phyloP scores from a whole-genome alignment of 1,284 basidiomycete species.

The Volvariella volvacea region DNA sequence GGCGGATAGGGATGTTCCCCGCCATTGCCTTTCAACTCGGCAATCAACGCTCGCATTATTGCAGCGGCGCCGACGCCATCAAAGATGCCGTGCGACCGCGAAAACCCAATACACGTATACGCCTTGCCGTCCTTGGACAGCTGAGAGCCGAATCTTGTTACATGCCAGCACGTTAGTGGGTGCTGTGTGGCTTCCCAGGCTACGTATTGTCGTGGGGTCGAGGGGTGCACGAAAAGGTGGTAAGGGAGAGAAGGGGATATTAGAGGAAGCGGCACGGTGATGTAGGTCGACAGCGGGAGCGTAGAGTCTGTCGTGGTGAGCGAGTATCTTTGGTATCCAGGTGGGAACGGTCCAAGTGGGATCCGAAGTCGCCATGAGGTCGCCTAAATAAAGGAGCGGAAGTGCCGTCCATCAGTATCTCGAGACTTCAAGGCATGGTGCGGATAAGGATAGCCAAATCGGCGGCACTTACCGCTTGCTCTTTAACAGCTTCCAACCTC shows the following conservation, averaged over 20 bases:
- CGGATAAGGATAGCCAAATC: background rate
- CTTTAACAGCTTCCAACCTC: slow-evolving; percentile 23
- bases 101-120: slow-evolving; percentile 32
- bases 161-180: slow-evolving; percentile 35
- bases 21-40: slow-evolving; percentile 26
- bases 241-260: slow-evolving; percentile 25
- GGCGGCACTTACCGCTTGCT: slow-evolving; percentile 13
- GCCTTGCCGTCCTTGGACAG: slow-evolving; percentile 13
- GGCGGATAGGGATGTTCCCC: slow-evolving; percentile 30
- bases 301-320: slow-evolving; percentile 26
- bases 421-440: background rate
- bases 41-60: slow-evolving; percentile 27
- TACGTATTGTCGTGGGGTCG: slow-evolving; percentile 27
- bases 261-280: slow-evolving; percentile 21
- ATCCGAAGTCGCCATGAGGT: slow-evolving; percentile 26
- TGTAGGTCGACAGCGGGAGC: slow-evolving; percentile 23
- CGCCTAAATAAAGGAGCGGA: slow-evolving; percentile 16
- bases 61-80: slow-evolving; percentile 30
- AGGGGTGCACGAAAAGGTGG: slow-evolving; percentile 26
- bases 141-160: slow-evolving; percentile 27
- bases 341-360: slow-evolving; percentile 24
- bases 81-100: slow-evolving; percentile 32
- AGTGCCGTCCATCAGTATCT: background rate
- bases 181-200: slow-evolving; percentile 23
- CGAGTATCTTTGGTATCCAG: slow-evolving; percentile 24